phyloP scores from a whole-genome alignment of 768 basidiomycete species.

The Serendipita sp. region DNA sequence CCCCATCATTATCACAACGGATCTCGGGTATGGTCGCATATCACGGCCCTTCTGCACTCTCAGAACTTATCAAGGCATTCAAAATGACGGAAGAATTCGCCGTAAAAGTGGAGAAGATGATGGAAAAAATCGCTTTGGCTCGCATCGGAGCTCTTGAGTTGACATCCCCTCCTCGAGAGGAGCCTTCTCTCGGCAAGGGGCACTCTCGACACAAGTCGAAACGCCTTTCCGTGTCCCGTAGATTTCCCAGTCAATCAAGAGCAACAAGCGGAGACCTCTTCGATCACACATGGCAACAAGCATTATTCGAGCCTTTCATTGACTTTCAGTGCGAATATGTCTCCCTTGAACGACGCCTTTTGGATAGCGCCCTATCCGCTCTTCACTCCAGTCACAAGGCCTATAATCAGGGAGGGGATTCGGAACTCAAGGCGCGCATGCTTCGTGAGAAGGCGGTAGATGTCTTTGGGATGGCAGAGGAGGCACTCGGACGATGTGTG shows the following conservation, averaged over 20 bases:
- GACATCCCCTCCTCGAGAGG: background rate
- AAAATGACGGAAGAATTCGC: conserved; percentile 75
- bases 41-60: conserved; percentile 44
- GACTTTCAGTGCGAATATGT: conserved; percentile 80
- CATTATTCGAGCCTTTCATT: conserved; percentile 85
- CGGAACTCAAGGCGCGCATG: conserved; percentile 28
- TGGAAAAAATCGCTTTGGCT: conserved; percentile 47
- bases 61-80: conserved; percentile 53
- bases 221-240: conserved; percentile 21
- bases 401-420: conserved; percentile 7
- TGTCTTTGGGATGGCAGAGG: conserved; percentile 63
- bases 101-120: conserved; percentile 46
- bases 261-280: conserved; percentile 20
- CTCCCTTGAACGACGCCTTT: conserved; percentile 50
- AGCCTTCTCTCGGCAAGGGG: background rate
- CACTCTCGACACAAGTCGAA: conserved; percentile 15
- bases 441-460: conserved; percentile 62
- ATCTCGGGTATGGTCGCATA: conserved; percentile 52
- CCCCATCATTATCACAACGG: conserved; percentile 68
- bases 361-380: conserved; percentile 41
- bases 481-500: conserved; percentile 55
- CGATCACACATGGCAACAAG: conserved; percentile 63
- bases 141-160: conserved; percentile 9
- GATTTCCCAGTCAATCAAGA: conserved; percentile 19
- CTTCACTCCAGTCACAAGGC: conserved; percentile 19